These are phyloP conservation scores for Lagenaria siceraria DNA, from an alignment of 306 rosid genomes.

Conservation along the genomic window DNA sequence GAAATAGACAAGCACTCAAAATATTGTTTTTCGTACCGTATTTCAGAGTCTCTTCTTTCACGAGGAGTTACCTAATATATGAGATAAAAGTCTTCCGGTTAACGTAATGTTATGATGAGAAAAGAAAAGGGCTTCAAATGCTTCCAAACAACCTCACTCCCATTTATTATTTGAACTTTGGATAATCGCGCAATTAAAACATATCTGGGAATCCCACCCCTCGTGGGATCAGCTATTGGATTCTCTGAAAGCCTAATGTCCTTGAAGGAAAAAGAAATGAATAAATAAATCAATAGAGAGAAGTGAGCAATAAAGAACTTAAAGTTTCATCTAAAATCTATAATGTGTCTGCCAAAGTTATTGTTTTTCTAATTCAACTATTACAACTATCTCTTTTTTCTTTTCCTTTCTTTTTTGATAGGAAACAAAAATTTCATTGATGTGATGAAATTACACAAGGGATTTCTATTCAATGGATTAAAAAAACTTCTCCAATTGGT, in stretches of 20 bases:
- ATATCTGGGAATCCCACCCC: constrained; percentile 71
- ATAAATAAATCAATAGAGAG: constrained; percentile 17
- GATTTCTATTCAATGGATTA: no score
- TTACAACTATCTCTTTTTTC: background rate
- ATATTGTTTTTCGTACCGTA: constrained; percentile 37
- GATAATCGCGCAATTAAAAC: constrained; percentile 68
- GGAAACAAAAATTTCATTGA: no score
- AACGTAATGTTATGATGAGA: background rate
- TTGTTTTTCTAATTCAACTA: background rate
- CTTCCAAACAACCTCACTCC: constrained; percentile 66
- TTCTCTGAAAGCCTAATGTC: constrained; percentile 81
- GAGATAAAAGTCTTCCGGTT: constrained; percentile 7
- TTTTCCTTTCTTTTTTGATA: no score
- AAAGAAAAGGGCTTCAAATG: constrained; percentile 7
- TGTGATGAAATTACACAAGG: no score
- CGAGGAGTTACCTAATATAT: constrained; percentile 52
- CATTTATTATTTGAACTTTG: constrained; percentile 60
- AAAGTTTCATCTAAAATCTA: background rate
- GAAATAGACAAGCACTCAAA: background rate
- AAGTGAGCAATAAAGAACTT: background rate
- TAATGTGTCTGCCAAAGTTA: background rate
- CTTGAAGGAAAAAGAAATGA: constrained; percentile 26
- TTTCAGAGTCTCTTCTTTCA: constrained; percentile 94
- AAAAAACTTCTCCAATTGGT: no score
- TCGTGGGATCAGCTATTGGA: constrained; percentile 61